A percentile compares a stretch with the other conserved stretches of the same genome.
Evolutionary conservation across 2,329 filamentous ascomycete species (phyloP).

Genomic region (Trichoderma atrobrunneum): DNA sequence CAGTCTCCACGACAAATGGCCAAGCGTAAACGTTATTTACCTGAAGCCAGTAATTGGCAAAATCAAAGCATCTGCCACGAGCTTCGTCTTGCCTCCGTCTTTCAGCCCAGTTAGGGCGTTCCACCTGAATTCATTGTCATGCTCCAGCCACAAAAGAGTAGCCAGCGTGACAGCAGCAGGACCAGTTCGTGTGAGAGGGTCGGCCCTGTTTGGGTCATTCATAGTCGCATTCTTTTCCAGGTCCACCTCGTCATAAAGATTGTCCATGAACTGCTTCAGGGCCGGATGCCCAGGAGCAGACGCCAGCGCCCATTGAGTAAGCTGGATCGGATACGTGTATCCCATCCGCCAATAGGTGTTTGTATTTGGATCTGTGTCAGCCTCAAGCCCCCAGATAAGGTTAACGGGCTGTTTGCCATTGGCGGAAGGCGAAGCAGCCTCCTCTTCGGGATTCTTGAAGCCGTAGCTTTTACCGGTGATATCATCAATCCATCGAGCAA

Average conservation of each 20-base stretch:
- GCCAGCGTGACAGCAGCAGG: slow-evolving; percentile 27
- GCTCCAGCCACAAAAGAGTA: slow-evolving; percentile 24
- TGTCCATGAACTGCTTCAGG: slow-evolving; percentile 24
- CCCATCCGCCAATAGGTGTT: slow-evolving; percentile 29
- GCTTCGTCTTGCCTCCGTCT: slow-evolving; percentile 25
- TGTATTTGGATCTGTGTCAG: slow-evolving; percentile 25
- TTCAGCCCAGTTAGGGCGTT: slow-evolving; percentile 25
- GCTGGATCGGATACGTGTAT: slow-evolving; percentile 27
- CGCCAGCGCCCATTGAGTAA: slow-evolving; percentile 29
- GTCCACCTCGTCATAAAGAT: slow-evolving; percentile 11
- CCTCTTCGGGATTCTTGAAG: neutral
- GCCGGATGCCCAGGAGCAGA: slow-evolving; percentile 25
- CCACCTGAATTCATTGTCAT: slow-evolving; percentile 24
- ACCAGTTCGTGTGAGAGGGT: slow-evolving; percentile 26
- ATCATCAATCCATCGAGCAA: slow-evolving; percentile 24
- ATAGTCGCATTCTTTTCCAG: neutral
- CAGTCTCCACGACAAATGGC: neutral
- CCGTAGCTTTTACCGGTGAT: slow-evolving; percentile 23
- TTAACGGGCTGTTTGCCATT: slow-evolving; percentile 22
- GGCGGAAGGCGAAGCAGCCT: neutral
- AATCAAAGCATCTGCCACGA: slow-evolving; percentile 25
- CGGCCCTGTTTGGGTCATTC: slow-evolving; percentile 14
- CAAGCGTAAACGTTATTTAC: slow-evolving; percentile 16
- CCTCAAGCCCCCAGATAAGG: slow-evolving; percentile 27
- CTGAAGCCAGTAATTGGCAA: slow-evolving; percentile 27